Base-by-base conservation (phyloP, 148 eudicot genomes). In the Chenopodium suecicum region DNA sequence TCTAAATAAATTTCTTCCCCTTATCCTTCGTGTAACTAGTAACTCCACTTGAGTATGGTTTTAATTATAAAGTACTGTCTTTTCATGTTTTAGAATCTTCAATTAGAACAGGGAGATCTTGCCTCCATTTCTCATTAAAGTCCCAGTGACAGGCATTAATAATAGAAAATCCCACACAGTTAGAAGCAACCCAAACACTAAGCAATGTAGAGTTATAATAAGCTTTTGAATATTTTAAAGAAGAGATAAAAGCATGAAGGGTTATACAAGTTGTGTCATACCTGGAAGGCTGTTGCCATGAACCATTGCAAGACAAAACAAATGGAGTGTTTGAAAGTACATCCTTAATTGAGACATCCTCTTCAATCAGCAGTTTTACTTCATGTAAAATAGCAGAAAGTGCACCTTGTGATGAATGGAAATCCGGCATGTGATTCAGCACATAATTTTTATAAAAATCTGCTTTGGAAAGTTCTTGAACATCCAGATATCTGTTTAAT, bases 241-340 rank as follows among this genome's bases (percentile, higher is more conserved):
- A 25, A 52, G 67, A 25, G 31, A 62, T 22, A 31, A n/a, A 67
- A 56, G 50, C 14, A 73, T 13, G 20, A 29, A 32, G 82, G 52
- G 13, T 32, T 25, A 54, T 14, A 44, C 4, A 9, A 54, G 9
- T 31, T 25, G n/a, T 72, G 52, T 64, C 87, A 72, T 78, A 96
- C 99, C 99, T 90, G 82, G 86, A 89, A 69, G 99, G 99, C 87
- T 94, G 95, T 85, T 85, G 91, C 97, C 98, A 96, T 50, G 89
- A 76, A 85, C 97, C 97, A 83, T 87, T 84, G 85, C 89, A 80
- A 76, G 97, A 87, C 84, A 90, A 88, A 82, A 96, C 98, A 91
- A 94, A 96, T 84, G 99, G 93, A 74, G 87, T 86, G 44, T 23
- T 22, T 25, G 93, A 92, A 71, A 96, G 82, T 78, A 84, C 90